Conservation (phyloP, 495 filamentous ascomycete species). For the Penicillium nucicola region DNA sequence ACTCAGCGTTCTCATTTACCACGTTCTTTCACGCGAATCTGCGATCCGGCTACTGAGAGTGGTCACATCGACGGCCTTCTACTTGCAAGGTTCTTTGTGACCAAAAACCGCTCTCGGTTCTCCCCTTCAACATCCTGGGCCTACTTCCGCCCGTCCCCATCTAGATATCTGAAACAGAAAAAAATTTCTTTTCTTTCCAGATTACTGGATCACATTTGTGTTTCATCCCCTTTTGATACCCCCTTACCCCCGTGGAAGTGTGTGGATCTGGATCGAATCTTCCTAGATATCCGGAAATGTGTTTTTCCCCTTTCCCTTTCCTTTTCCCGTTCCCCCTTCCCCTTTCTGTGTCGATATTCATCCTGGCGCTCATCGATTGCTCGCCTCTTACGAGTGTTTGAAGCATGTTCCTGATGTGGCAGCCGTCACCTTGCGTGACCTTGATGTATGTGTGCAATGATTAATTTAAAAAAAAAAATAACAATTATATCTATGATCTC, state of each 20-base stretch:
- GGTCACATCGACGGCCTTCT: constrained; percentile 8
- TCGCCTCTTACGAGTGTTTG: constrained; percentile 2
- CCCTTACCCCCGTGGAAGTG: constrained; percentile 8
- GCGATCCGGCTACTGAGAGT: background rate
- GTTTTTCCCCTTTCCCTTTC: background rate
- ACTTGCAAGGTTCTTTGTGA: constrained; percentile 10
- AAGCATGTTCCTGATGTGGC: constrained; percentile 26
- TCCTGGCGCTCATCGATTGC: constrained; percentile 39
- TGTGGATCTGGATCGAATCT: constrained; percentile 1
- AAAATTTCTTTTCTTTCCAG: constrained; percentile 22
- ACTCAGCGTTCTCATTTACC: constrained; percentile 25
- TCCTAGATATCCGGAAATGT: background rate
- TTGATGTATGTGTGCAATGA: constrained; percentile 16
- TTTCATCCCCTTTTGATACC: constrained; percentile 25
- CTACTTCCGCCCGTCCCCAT: constrained; percentile 28
- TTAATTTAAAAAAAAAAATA: constrained; percentile 5
- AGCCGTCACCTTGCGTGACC: constrained; percentile 39
- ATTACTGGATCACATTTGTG: constrained; percentile 20
- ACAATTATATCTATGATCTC: background rate
- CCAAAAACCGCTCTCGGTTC: constrained; percentile 9
- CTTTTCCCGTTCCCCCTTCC: background rate
- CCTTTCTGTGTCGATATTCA: constrained; percentile 10
- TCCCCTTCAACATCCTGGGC: constrained; percentile 14
- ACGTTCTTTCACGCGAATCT: too few species aligned
- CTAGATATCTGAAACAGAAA: constrained; percentile 31